Evolutionary conservation across 208 protist genomes (phyloP).

Genomic region (Polymyxa betae): DNA sequence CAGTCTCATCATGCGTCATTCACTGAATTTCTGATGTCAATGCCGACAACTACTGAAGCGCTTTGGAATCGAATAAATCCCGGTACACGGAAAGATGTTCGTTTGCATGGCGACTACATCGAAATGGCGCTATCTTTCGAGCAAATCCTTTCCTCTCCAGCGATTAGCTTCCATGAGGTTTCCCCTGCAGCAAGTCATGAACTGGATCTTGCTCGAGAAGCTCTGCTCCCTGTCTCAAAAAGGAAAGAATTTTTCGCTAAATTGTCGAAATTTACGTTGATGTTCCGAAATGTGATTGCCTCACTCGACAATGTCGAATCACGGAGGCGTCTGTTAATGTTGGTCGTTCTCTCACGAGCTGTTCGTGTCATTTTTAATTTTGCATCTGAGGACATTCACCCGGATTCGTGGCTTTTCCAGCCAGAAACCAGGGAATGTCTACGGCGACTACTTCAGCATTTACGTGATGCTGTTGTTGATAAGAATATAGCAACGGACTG

Average conservation of each 20-base stretch:
- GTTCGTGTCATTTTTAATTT: constrained; percentile 28
- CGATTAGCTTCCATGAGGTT: background rate
- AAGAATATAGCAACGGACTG: background rate
- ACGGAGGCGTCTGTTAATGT: background rate
- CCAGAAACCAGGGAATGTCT: background rate
- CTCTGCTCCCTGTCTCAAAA: background rate
- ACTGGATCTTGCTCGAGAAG: background rate
- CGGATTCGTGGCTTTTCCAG: constrained; percentile 3
- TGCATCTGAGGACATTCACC: background rate
- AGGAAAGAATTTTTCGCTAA: background rate
- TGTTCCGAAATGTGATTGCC: background rate
- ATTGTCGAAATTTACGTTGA: background rate
- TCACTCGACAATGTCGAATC: background rate
- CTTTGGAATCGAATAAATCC: background rate
- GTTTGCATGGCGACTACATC: background rate
- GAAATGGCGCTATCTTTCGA: background rate
- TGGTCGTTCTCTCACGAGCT: background rate
- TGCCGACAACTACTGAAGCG: background rate
- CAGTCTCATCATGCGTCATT: constrained; percentile 9
- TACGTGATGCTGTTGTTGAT: background rate
- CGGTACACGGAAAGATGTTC: background rate
- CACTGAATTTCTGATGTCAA: background rate
- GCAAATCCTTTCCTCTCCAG: background rate
- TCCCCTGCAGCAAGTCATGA: background rate
- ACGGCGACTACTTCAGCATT: background rate